A percentile compares a stretch with the other conserved stretches of the same genome.
Evolutionary conservation across 352 stramenopile species (phyloP).

Genomic region (Phytophthora litchii): DNA sequence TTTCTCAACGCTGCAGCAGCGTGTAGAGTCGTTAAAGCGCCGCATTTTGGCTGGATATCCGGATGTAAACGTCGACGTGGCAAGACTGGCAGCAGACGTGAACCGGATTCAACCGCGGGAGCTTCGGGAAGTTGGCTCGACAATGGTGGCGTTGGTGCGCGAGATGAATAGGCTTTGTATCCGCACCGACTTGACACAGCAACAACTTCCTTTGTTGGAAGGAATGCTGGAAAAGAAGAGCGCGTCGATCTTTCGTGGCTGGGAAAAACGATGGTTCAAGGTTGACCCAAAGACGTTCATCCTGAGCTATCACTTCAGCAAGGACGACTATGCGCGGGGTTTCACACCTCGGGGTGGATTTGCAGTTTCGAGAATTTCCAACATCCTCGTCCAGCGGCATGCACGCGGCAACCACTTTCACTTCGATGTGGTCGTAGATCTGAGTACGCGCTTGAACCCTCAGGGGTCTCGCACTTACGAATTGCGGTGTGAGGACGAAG

Average conservation of each 20-base stretch:
- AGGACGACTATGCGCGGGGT: constrained; percentile 62
- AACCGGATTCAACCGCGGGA: constrained; percentile 39
- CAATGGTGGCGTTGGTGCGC: constrained; percentile 61
- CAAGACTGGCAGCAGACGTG: constrained; percentile 45
- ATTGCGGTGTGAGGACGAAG: constrained; percentile 60
- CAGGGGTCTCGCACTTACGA: constrained; percentile 72
- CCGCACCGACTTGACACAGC: constrained; percentile 33
- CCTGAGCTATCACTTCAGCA: constrained; percentile 72
- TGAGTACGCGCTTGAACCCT: constrained; percentile 67
- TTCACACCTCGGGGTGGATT: constrained; percentile 73
- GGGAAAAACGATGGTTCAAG: constrained; percentile 71
- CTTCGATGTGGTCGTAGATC: constrained; percentile 74
- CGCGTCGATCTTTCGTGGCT: constrained; percentile 75
- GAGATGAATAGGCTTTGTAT: constrained; percentile 59
- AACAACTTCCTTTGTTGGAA: constrained; percentile 59
- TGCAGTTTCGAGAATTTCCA: constrained; percentile 56
- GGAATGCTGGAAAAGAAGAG: constrained; percentile 81
- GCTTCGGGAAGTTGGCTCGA: constrained; percentile 48
- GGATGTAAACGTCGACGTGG: constrained; percentile 50
- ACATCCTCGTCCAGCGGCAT: constrained; percentile 56
- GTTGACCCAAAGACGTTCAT: constrained; percentile 73
- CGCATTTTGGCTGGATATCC: constrained; percentile 43
- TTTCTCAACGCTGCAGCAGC: constrained; percentile 53
- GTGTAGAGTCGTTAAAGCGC: constrained; percentile 60
- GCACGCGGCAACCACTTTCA: constrained; percentile 48